Conservation (phyloP, 257 asterid species). For the Capsicum pubescens region DNA sequence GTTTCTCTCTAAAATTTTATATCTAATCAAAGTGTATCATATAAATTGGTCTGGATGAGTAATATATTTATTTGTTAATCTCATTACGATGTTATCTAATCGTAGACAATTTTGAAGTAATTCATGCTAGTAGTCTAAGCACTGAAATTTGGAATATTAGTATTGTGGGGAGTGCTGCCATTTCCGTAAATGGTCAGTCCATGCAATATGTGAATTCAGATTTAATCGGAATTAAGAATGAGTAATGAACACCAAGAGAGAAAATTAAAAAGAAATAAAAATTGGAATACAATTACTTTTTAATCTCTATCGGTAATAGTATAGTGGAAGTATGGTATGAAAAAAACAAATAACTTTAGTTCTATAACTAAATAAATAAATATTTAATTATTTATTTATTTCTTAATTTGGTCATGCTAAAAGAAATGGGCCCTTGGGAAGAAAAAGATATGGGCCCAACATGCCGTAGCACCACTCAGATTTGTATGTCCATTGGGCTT, state of each 20-base stretch:
- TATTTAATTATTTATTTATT: neutral
- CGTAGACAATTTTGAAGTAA: neutral
- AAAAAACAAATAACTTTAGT: neutral
- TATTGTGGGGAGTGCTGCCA: no score
- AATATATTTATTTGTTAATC: neutral
- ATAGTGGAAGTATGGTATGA: neutral
- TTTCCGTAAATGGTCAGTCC: no score
- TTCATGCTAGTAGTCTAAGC: neutral
- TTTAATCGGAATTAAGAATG: no score
- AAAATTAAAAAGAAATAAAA: neutral
- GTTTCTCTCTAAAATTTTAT: neutral
- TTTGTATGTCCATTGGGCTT: slow-evolving; percentile 19
- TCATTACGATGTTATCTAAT: neutral
- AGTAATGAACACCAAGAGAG: no score
- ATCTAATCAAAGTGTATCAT: neutral
- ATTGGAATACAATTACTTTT: neutral
- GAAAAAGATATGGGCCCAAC: neutral
- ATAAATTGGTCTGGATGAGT: neutral
- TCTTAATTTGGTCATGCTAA: neutral
- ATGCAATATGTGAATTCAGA: no score
- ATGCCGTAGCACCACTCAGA: neutral
- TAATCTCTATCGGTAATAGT: neutral
- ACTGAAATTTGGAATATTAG: neutral
- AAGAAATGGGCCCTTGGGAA: neutral
- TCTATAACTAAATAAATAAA: neutral